Conservation (phyloP, 2,329 filamentous ascomycete species). For the Ophiobolus disseminans region DNA sequence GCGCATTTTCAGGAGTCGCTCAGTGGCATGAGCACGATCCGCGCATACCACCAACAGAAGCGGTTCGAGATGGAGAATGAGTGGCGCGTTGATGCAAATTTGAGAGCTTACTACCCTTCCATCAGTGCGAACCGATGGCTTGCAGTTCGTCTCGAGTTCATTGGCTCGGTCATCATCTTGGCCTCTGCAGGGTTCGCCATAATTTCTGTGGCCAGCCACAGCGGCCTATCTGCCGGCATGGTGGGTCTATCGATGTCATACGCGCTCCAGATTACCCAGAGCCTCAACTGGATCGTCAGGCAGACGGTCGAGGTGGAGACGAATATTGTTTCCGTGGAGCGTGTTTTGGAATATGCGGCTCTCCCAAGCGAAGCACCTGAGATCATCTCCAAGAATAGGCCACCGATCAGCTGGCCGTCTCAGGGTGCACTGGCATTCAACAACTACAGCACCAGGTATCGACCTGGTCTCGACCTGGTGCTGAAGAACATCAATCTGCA, state of each 20-base stretch:
- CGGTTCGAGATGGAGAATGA: conserved; percentile 94
- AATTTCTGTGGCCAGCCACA: conserved; percentile 75
- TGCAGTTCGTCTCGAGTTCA: conserved; percentile 91
- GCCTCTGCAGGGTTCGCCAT: conserved; percentile 83
- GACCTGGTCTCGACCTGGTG: conserved; percentile 86
- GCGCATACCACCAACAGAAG: conserved; percentile 87
- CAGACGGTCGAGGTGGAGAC: conserved; percentile 99
- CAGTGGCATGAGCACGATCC: conserved; percentile 91
- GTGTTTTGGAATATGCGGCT: conserved; percentile 91
- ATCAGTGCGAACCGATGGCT: conserved; percentile 92
- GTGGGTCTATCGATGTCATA: conserved; percentile 97
- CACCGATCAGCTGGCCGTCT: conserved; percentile 89
- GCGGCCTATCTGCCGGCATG: conserved; percentile 70
- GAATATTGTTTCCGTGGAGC: conserved; percentile 99
- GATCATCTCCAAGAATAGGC: conserved; percentile 85
- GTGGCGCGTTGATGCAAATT: conserved; percentile 94
- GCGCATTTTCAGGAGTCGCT: conserved; percentile 98
- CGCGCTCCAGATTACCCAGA: conserved; percentile 94
- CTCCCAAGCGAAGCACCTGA: conserved; percentile 94
- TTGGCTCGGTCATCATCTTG: conserved; percentile 92
- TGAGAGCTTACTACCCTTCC: conserved; percentile 93
- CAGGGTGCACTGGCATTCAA: conserved; percentile 88
- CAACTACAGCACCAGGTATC: conserved; percentile 93
- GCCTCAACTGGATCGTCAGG: conserved; percentile 97
- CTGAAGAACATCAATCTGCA: conserved; percentile 90